Evolutionary conservation across 345 rosid genomes (phyloP).

Genomic region (Brassica juncea): DNA sequence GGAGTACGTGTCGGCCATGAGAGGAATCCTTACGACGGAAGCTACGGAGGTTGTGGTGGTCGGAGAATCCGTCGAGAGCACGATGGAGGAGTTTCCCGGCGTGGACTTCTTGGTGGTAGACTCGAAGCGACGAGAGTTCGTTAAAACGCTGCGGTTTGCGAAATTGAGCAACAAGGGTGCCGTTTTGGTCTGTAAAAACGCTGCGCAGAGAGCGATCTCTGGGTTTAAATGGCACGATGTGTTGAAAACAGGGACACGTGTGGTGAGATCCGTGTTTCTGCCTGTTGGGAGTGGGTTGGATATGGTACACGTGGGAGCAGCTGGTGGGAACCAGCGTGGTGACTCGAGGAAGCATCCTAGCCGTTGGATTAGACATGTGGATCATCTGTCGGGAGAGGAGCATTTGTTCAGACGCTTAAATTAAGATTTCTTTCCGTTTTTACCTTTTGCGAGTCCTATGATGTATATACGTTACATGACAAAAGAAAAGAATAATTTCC

Average conservation of each 20-base stretch:
- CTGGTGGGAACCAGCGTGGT: conserved; percentile 26
- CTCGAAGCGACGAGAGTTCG: conserved; percentile 57
- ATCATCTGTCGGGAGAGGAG: conserved; percentile 74
- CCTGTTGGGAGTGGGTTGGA: conserved; percentile 86
- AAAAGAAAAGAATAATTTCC: too few relatives aligned
- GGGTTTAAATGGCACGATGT: conserved; percentile 63
- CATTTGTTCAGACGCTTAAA: conserved; percentile 54
- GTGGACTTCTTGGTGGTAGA: conserved; percentile 80
- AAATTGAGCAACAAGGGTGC: conserved; percentile 65
- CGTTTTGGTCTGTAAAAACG: conserved; percentile 76
- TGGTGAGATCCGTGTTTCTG: conserved; percentile 61
- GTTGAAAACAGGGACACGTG: conserved; percentile 57
- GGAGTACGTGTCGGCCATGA: conserved; percentile 51
- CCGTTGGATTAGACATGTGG: conserved; percentile 81
- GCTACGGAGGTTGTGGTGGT: conserved; percentile 46
- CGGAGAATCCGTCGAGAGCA: conserved; percentile 57
- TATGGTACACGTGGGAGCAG: conserved; percentile 60
- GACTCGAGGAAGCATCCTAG: conserved; percentile 35
- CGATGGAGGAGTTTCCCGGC: conserved; percentile 51
- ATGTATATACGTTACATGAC: not conserved
- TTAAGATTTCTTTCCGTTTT: not conserved
- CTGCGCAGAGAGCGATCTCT: conserved; percentile 39
- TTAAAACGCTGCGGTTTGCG: conserved; percentile 59
- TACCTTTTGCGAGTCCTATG: not conserved
- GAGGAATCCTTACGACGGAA: conserved; percentile 20